Base-by-base conservation (phyloP, 768 basidiomycete genomes). In the Collybia mongolica region DNA sequence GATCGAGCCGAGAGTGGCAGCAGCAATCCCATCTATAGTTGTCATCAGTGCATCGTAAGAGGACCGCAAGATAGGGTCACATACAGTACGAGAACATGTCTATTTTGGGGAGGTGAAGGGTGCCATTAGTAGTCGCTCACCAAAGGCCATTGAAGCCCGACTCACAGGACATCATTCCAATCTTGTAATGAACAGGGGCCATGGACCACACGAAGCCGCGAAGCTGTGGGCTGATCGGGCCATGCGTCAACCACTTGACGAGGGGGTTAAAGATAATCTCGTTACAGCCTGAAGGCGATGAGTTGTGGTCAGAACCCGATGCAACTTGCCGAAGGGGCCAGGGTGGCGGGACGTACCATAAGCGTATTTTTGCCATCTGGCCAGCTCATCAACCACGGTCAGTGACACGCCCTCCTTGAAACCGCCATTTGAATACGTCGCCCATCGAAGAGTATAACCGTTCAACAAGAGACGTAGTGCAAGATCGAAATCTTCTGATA, bases 381-480 rank as follows among this genome's bases (percentile, higher is more conserved):
- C 91, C 17, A 96, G 66, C 65, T 96, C 93, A 65, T 96, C 93
- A 22, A 91, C 90, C 49, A 85, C 81, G 0, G 91, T 93, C 42
- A 95, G 70, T 4, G 83, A 86, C 18, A 95, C 93, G 48, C 93
- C 93, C 61, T 95, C 93, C 71, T 94, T 88, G 69, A 94, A 95
- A 6, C 83, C 88, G 29, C 90, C 84, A 28, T 88, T 75, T 1
- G 82, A 85, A 66, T 95, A 95, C 1, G 89, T 89, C 28, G 91
- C 88, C 91, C 88, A 86, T 11, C 87, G 77, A 54, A 90, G 75
- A 48, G 81, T 84, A 61, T 89, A 90, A 2, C 84, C 86, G 47
- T 81, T 74, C 47, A 87, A 72, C 60, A 91, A 72, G 26, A 90
- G 65, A 51, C 87, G 72, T 14, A 88, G 67, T 1, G 88, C 86